Evolutionary conservation across 352 stramenopile genomes (phyloP), one percentile per base, ranked within the genome.

Genomic region (Globisporangium irregulare): DNA sequence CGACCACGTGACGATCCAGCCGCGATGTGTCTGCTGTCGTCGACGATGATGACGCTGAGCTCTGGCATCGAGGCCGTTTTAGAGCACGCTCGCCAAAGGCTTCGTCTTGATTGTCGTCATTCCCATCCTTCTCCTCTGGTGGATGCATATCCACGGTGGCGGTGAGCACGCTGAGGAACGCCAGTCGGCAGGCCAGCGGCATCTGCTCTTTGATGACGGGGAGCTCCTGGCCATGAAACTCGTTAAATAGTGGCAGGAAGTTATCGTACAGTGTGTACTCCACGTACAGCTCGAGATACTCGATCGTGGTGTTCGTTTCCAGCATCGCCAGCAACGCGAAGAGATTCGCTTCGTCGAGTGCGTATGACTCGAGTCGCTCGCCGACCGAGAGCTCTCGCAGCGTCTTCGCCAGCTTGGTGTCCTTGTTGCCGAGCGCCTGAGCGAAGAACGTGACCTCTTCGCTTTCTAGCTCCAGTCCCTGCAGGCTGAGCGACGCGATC

Each of bases 311-410:
- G 66, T 71, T 71, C 36, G 36, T 64, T 38, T 63, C 36, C 15
- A 71, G 50, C 66, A 71, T 62, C 51, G 25, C 59, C 46, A 71
- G 18, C 50, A 71, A 38, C 50, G 59, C 66, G 22, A 48, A 48
- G 36, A 71, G 60, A 15, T 70, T 70, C 20, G 62, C 24, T 18
- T 79, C 65, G 36, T 80, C 67, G 18, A 82, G 54, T 1, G 62
- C 20, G 25, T 73, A 79, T 0, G 62, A 77, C 15, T 67, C 38
- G 20, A 70, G 12, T 0, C 56, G 57, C 58, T 64, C 48, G 59
- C 73, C 51, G 51, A 79, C 36, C 56, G 70, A 27, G 41, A 71
- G 66, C 51, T 71, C 66, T 15, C 22, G 9, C 4, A 71, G 50
- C 0, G 54, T 64, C 25, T 50, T 53, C 0, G 50, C 32, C 10